phyloP scores from a whole-genome alignment of 768 basidiomycete genomes.

The Phanerochaete sordida region DNA sequence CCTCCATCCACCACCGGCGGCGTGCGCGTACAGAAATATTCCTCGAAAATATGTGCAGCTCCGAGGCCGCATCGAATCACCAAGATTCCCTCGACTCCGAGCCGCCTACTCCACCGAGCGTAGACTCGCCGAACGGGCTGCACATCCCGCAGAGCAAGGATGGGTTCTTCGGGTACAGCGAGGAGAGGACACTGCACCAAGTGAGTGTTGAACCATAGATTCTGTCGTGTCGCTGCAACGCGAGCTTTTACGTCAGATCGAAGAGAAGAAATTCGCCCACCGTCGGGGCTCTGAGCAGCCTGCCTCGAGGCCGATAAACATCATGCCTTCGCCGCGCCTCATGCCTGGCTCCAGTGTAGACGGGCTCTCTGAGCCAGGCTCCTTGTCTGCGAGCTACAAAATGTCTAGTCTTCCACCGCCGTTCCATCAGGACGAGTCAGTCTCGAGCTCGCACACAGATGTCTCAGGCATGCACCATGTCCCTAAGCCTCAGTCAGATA shows the following conservation, averaged over 20 bases:
- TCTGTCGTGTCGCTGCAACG: not conserved
- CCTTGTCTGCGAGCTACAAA: constrained; percentile 38
- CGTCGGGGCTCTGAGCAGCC: constrained; percentile 56
- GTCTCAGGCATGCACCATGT: not conserved
- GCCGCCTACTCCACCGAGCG: constrained; percentile 2
- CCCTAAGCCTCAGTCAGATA: not conserved
- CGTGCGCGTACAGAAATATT: not conserved
- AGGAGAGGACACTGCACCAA: constrained; percentile 74
- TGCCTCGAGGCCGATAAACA: constrained; percentile 29
- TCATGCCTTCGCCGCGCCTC: constrained; percentile 18
- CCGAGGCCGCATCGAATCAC: not conserved
- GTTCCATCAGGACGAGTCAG: not conserved
- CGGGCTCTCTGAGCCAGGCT: constrained; percentile 20
- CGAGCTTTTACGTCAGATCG: constrained; percentile 44
- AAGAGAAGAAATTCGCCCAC: constrained; percentile 69
- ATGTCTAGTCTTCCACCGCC: constrained; percentile 33
- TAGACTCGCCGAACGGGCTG: constrained; percentile 27
- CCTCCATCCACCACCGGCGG: not conserved
- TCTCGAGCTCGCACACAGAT: not conserved
- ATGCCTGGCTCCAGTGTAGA: constrained; percentile 1
- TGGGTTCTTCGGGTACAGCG: constrained; percentile 76
- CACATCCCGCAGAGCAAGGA: constrained; percentile 52
- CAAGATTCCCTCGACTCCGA: not conserved
- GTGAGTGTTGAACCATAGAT: constrained; percentile 37
- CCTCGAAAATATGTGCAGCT: not conserved